phyloP scores from a whole-genome alignment of 192 early-diverging fungal species.

The Irineochytrium annulatum region DNA sequence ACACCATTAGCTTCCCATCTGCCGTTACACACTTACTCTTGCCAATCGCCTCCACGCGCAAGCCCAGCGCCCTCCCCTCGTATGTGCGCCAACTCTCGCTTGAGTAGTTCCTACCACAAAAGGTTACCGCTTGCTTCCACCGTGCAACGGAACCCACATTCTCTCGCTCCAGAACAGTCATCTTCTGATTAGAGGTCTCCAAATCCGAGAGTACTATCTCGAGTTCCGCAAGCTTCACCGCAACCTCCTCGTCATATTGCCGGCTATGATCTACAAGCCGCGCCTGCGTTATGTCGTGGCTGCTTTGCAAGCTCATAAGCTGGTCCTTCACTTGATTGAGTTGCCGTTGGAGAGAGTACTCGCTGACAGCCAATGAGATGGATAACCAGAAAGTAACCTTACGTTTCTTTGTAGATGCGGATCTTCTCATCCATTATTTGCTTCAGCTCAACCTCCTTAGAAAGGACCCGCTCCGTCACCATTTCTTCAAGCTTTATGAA shows the following conservation, averaged over 20 bases:
- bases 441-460: slow-evolving; percentile 70
- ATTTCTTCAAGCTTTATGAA: slow-evolving; percentile 53
- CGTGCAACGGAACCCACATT: slow-evolving; percentile 65
- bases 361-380: slow-evolving; percentile 43
- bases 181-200: slow-evolving; percentile 71
- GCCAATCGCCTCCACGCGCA: slow-evolving; percentile 2
- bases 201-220: slow-evolving; percentile 84
- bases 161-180: slow-evolving; percentile 63
- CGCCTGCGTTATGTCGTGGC: slow-evolving; percentile 70
- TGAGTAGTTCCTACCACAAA: slow-evolving; percentile 18
- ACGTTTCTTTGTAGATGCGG: slow-evolving; percentile 74
- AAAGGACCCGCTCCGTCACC: slow-evolving; percentile 60
- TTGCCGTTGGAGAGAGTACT: slow-evolving; percentile 77
- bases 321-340: slow-evolving; percentile 75
- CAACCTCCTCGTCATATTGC: slow-evolving; percentile 73
- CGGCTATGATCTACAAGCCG: slow-evolving; percentile 57
- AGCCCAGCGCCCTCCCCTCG: slow-evolving; percentile 8
- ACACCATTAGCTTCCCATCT: no score
- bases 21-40: slow-evolving; percentile 12
- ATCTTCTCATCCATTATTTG: slow-evolving; percentile 77
- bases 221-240: slow-evolving; percentile 76
- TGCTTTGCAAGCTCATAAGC: slow-evolving; percentile 59
- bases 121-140: no score
- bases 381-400: background rate
- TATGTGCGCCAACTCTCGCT: slow-evolving; percentile 14